Base-by-base conservation (phyloP, 2,329 filamentous ascomycete genomes). In the Cercospora citrullina region DNA sequence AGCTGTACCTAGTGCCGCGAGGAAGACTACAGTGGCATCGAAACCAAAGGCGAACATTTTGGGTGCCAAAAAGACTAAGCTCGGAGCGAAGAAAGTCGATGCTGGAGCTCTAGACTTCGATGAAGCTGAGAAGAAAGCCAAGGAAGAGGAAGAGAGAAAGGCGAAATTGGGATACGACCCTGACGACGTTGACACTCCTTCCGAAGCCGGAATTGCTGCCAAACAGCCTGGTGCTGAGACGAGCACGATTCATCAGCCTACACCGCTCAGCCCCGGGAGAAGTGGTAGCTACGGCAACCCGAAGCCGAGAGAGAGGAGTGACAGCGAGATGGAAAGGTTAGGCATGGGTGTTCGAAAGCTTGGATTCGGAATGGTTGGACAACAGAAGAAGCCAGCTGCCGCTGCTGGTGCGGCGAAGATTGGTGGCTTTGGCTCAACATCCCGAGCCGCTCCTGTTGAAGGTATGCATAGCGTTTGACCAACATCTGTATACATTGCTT, bases 141-240 rank as follows among this genome's bases (percentile, higher is more conserved):
- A 94, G 80, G 95, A 98, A 81, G 95, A 99, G 81, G 95, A 94
- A 2, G 95, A 98, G 80, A 90, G 95, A 73, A 95, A 97, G 77
- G 93, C 91, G 79, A 97, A 96, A 82, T 84, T 99, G 23, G 95
- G 95, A 45, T 99, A 99, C 77, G 93, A 99, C 75, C 93, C 94
- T 0, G 91, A 97, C 71, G 94, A 93, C 21, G 62, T 64, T 7
- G 94, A 96, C 72, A 80, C 86, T 79, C 79, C 81, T 8, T 70
- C 67, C 9, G 80, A 81, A 69, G 79, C 79, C 36, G 74, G 79
- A 36, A 79, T 82, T 23, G 79, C 78, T 57, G 77, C 78, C 42
- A 84, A 87, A 67, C 82, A 85, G 72, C 74, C 77, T 6, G 73
- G 69, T n/a, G 69, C 64, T 48, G 74, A 74, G 28, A 67, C 77